Base-by-base conservation (phyloP, 2,329 filamentous ascomycete species). In the Fusarium continuum region DNA sequence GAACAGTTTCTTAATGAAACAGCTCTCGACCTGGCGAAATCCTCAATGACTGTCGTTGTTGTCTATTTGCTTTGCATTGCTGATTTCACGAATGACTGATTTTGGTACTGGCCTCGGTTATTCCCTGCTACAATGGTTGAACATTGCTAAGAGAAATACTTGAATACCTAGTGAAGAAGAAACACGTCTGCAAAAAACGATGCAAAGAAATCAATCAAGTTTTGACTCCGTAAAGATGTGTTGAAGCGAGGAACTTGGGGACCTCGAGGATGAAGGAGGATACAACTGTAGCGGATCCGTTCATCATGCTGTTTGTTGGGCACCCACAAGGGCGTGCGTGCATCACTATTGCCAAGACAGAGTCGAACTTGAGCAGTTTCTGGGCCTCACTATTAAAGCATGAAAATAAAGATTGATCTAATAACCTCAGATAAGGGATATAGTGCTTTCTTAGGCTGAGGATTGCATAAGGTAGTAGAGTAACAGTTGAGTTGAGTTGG, bases 291-390 rank as follows among this genome's bases (percentile, higher is more conserved):
- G 52, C 41, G 53, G 54, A 39, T 14, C 31, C 28, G 41, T 26
- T 14, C 11, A 39, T 48, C 29, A 23, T 41, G 46, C 29, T 45
- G 35, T 64, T 64, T 45, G 35, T 64, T 64, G 60, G 53, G 47
- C 41, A 44, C 35, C 36, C 16, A 63, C 25, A 28, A 55, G 54
- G 60, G 50, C 60, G 60, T 64, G 50, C 60, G 60, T 64, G 48
- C 48, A 64, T 64, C 29, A 31, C 25, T 17, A 34, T 39, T 51
- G 55, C 55, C 60, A 60, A 64, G 60, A 14, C 20, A 44, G 17
- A 16, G 35, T 13, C 7, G 17, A 19, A 20, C 5, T 5, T 34
- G 5, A 23, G 11, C 14, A 26, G 13, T 34, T 23, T 3, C 16
- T 10, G 19, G 10, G n/a, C 8, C 35, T 41, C 4, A 35, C 7